These are phyloP conservation scores for Paulownia fortunei DNA, from an alignment of 257 asterid genomes.

Conservation along the genomic window DNA sequence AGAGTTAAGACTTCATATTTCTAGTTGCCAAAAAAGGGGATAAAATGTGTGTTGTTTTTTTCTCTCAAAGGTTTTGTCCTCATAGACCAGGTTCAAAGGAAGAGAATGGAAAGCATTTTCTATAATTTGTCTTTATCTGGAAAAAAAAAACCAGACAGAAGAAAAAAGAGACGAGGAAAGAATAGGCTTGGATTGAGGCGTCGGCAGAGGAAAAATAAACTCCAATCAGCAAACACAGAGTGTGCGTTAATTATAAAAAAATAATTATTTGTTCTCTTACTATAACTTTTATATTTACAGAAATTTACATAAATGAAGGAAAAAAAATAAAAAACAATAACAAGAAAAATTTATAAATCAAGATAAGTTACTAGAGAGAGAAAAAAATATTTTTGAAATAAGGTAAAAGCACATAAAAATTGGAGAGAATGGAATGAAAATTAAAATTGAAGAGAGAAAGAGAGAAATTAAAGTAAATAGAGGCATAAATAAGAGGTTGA, in stretches of 20 bases:
- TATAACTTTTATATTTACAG: no score
- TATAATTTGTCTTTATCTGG: background rate
- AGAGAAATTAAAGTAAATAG: background rate
- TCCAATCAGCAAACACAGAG: no score
- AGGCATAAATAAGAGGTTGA: background rate
- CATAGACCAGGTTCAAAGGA: background rate
- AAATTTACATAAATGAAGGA: no score
- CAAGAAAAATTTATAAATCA: no score
- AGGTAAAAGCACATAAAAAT: no score
- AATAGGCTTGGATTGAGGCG: background rate
- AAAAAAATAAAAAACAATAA: no score
- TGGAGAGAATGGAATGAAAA: background rate
- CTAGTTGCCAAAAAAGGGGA: background rate
- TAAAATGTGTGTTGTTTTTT: background rate
- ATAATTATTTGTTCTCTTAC: no score
- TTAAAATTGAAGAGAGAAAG: no score
- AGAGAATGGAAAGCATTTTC: background rate
- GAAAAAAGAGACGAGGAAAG: background rate
- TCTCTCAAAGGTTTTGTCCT: background rate
- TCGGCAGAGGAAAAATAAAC: constrained; percentile 6
- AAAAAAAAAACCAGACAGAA: background rate
- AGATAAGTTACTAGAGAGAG: no score
- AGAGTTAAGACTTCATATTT: no score
- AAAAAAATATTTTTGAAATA: no score
- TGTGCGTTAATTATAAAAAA: no score